Evolutionary conservation across 108 stramenopile genomes (phyloP).

Genomic region (Asterionellopsis glacialis): DNA sequence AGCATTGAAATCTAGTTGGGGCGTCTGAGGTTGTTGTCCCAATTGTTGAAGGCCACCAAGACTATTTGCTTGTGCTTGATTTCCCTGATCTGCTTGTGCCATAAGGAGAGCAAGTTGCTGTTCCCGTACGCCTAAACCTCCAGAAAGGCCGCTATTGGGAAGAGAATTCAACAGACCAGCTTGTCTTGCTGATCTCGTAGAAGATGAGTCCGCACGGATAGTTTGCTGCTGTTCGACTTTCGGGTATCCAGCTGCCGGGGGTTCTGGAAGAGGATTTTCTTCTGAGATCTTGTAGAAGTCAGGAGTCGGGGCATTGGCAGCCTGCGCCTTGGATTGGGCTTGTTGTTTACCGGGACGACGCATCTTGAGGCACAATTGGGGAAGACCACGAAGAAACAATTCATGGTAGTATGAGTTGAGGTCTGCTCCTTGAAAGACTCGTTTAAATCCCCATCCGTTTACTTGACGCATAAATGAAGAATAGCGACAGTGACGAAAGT

Average conservation of each 20-base stretch:
- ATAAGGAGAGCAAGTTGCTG: too few species aligned
- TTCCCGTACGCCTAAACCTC: too few species aligned
- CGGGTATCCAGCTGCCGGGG: not conserved
- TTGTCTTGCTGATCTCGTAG: too few species aligned
- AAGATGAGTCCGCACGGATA: too few species aligned
- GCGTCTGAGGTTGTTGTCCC: not conserved
- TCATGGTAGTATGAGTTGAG: conserved; percentile 38
- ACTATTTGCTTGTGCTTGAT: not conserved
- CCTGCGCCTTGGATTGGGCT: conserved; percentile 11
- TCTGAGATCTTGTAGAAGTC: conserved; percentile 23
- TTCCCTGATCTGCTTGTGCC: too few species aligned
- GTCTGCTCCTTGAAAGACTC: conserved; percentile 30
- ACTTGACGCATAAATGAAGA: conserved; percentile 46
- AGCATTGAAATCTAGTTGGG: too few species aligned
- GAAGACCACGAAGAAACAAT: conserved; percentile 41
- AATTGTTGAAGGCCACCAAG: conserved; percentile 1
- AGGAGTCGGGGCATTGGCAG: conserved; percentile 15
- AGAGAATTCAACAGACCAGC: too few species aligned
- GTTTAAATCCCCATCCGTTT: conserved; percentile 32
- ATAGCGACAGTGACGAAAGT: conserved; percentile 24
- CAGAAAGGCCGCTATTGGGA: too few species aligned
- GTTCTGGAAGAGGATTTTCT: conserved; percentile 21
- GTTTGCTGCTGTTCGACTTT: too few species aligned
- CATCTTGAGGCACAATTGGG: conserved; percentile 22
- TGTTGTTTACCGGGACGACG: conserved; percentile 24